Conservation (phyloP, 805 yeast genomes). For the Wickerhamiella australiensis region DNA sequence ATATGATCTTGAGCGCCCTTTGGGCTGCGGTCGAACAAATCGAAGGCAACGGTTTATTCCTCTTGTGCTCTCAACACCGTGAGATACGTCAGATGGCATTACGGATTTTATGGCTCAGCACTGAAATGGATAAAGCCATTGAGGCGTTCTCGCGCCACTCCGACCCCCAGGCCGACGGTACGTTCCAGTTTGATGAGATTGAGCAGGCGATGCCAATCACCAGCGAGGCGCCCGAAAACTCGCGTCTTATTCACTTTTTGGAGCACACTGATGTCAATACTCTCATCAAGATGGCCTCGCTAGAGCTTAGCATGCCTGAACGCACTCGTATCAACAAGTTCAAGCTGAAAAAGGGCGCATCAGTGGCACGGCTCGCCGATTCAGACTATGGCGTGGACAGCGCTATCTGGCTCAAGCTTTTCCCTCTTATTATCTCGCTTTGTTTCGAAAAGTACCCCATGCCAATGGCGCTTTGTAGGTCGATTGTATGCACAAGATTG, state of each 20-base stretch:
- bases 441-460: slow-evolving; percentile 78
- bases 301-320: slow-evolving; percentile 55
- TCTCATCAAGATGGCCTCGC: slow-evolving; percentile 40
- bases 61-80: slow-evolving; percentile 78
- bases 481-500: slow-evolving; percentile 75
- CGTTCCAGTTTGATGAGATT: slow-evolving; percentile 15
- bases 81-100: slow-evolving; percentile 63
- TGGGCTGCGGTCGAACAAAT: slow-evolving; percentile 85
- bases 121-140: slow-evolving; percentile 79
- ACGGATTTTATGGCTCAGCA: slow-evolving; percentile 59
- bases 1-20: slow-evolving; percentile 33
- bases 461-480: slow-evolving; percentile 85
- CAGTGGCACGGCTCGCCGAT: slow-evolving; percentile 68
- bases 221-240: slow-evolving; percentile 13
- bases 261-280: slow-evolving; percentile 59
- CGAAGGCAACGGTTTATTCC: slow-evolving; percentile 90
- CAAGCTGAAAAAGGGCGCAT: slow-evolving; percentile 44
- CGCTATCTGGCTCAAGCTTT: slow-evolving; percentile 87
- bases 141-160: slow-evolving; percentile 24
- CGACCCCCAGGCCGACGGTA: slow-evolving; percentile 15
- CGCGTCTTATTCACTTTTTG: slow-evolving; percentile 50
- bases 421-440: slow-evolving; percentile 58
- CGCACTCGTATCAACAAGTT: slow-evolving; percentile 56
- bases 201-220: neutral
- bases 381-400: slow-evolving; percentile 92